Percentiles rank a stretch among this genome's conserved stretches.
These are phyloP conservation scores for Pinus tabuliformis DNA, from an alignment of 75 land plant species.

Conservation along the genomic window DNA sequence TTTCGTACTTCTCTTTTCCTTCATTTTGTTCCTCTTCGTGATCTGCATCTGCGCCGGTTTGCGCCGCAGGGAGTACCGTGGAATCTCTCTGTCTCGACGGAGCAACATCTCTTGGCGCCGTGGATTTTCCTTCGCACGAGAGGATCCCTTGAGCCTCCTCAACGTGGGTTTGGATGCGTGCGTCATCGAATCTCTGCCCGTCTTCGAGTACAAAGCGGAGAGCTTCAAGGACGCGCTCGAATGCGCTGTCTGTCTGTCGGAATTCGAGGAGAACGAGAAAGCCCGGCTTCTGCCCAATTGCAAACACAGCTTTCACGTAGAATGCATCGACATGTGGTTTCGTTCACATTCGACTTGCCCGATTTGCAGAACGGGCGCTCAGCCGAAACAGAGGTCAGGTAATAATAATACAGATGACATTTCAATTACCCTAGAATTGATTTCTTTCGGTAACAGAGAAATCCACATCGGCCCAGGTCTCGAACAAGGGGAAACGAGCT, in stretches of 20 bases:
- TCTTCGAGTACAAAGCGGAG: slow-evolving; percentile 19
- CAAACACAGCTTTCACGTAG: slow-evolving; percentile 53
- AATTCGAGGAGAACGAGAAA: slow-evolving; percentile 48
- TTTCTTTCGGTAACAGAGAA: background rate
- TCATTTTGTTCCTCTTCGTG: background rate
- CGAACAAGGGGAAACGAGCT: background rate
- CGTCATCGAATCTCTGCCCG: slow-evolving; percentile 44
- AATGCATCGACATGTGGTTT: slow-evolving; percentile 70
- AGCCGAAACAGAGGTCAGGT: background rate
- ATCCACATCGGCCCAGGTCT: background rate
- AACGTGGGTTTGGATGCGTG: slow-evolving; percentile 36
- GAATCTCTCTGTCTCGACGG: background rate
- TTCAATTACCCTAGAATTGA: background rate
- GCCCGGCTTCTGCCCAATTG: slow-evolving; percentile 47
- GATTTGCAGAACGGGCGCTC: slow-evolving; percentile 30
- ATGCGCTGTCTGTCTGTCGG: slow-evolving; percentile 62
- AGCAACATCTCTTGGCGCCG: background rate
- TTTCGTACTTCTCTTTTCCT: background rate
- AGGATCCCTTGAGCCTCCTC: background rate
- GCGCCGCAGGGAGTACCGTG: background rate
- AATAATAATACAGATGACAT: background rate
- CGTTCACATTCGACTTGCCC: slow-evolving; percentile 62
- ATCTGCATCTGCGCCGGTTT: background rate
- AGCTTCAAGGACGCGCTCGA: slow-evolving; percentile 12
- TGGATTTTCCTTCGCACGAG: background rate